phyloP scores from a whole-genome alignment of 129 eudicot species.

The Dittrichia graveolens region DNA sequence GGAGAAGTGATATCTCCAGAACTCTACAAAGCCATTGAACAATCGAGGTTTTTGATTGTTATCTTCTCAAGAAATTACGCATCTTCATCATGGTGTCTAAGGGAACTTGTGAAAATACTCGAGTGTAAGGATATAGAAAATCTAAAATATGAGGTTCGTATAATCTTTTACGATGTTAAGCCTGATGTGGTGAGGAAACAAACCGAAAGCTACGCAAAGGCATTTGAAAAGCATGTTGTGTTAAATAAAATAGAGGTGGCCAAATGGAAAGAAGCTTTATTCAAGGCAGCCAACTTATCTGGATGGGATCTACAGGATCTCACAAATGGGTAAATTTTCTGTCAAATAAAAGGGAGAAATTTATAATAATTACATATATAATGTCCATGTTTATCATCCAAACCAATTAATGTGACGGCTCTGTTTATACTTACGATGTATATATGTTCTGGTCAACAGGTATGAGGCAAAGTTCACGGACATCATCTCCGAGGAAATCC shows the following conservation, averaged over 20 bases:
- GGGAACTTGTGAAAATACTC: conserved; percentile 31
- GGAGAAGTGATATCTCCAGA: conserved; percentile 32
- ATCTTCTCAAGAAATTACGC: conserved; percentile 40
- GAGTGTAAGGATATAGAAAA: conserved; percentile 15
- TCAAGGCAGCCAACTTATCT: neutral
- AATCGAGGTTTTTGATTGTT: conserved; percentile 31
- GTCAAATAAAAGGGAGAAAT: neutral
- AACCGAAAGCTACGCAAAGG: conserved; percentile 1
- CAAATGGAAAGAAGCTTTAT: conserved; percentile 17
- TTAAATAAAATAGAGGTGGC: neutral
- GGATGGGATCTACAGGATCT: conserved; percentile 21
- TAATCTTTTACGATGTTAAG: conserved; percentile 36
- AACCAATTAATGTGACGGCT: neutral
- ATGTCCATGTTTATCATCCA: too few relatives aligned
- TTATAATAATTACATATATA: neutral
- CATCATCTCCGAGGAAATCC: conserved; percentile 22
- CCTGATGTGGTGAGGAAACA: conserved; percentile 28
- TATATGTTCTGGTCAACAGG: conserved; percentile 9
- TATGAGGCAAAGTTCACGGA: conserved; percentile 33
- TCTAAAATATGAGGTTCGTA: neutral
- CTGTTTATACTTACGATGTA: too few relatives aligned
- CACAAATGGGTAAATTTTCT: conserved; percentile 13
- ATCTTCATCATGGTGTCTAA: conserved; percentile 41
- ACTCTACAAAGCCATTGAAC: conserved; percentile 31
- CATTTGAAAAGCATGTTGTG: conserved; percentile 21